Conservation (phyloP, 2,329 filamentous ascomycete species). For the Periglandula ipomoeae region DNA sequence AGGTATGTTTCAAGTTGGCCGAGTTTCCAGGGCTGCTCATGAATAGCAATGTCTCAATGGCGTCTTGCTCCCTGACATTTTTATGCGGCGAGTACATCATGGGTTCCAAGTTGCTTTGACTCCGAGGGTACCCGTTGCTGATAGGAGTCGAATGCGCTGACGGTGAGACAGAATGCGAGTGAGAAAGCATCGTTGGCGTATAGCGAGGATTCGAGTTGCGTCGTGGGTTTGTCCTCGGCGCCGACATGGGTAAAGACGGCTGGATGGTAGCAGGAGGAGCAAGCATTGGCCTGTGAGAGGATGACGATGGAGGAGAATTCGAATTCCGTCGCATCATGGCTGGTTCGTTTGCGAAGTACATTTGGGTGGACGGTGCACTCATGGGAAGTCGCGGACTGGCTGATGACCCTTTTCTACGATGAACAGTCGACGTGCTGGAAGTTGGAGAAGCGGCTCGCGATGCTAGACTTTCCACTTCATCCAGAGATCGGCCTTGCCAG, state of each 20-base stretch:
- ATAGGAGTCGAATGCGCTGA: constrained; percentile 28
- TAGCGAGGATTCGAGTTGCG: constrained; percentile 42
- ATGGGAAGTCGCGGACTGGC: constrained; percentile 42
- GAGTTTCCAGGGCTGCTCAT: constrained; percentile 74
- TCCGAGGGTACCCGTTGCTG: constrained; percentile 19
- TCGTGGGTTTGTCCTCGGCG: constrained; percentile 31
- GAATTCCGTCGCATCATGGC: constrained; percentile 18
- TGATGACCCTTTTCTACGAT: constrained; percentile 41
- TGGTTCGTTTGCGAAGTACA: constrained; percentile 14
- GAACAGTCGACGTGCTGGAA: constrained; percentile 47
- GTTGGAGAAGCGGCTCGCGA: constrained; percentile 58
- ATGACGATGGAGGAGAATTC: constrained; percentile 27
- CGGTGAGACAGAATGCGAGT: constrained; percentile 38
- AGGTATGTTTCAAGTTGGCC: constrained; percentile 48
- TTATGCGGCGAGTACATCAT: constrained; percentile 8
- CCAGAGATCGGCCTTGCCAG: constrained; percentile 71
- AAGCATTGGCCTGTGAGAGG: constrained; percentile 29
- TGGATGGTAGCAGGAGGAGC: constrained; percentile 48
- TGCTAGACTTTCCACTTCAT: constrained; percentile 66
- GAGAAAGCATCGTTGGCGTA: constrained; percentile 40
- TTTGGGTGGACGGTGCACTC: constrained; percentile 23
- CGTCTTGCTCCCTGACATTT: constrained; percentile 58
- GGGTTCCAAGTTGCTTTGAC: constrained; percentile 27
- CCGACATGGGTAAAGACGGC: constrained; percentile 29
- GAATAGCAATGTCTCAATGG: constrained; percentile 70